Conservation (phyloP, 108 stramenopile species). For the Stephanodiscus minutulus region DNA sequence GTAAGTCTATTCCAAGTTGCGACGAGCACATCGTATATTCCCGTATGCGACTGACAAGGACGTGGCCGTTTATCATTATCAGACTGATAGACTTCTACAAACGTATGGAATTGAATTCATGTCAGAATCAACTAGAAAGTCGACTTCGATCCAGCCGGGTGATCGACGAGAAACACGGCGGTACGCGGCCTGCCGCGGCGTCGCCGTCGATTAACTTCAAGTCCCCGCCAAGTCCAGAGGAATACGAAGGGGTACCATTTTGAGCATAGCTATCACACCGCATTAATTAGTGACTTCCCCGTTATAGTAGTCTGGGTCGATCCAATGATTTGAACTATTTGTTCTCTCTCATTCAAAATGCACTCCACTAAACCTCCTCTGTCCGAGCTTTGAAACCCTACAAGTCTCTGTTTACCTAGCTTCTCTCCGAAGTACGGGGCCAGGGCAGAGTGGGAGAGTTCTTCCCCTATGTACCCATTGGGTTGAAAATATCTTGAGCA, state of each 20-base stretch:
- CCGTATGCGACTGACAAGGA: not conserved
- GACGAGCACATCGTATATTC: not conserved
- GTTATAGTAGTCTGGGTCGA: slow-evolving; percentile 55
- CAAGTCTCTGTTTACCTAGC: slow-evolving; percentile 64
- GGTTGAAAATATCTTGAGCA: slow-evolving; percentile 92
- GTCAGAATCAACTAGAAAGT: slow-evolving; percentile 41
- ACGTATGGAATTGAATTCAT: slow-evolving; percentile 33
- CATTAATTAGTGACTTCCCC: slow-evolving; percentile 6
- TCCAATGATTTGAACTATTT: slow-evolving; percentile 54
- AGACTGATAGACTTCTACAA: slow-evolving; percentile 38
- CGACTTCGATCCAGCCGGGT: slow-evolving; percentile 38
- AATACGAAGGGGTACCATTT: slow-evolving; percentile 66
- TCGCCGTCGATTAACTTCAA: slow-evolving; percentile 43
- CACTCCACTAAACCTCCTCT: slow-evolving; percentile 85
- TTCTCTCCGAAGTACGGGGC: slow-evolving; percentile 86
- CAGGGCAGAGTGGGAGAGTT: slow-evolving; percentile 92
- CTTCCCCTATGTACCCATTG: slow-evolving; percentile 92
- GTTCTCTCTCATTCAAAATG: slow-evolving; percentile 47
- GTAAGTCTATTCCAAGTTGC: slow-evolving; percentile 10
- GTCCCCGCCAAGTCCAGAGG: slow-evolving; percentile 57
- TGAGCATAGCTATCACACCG: slow-evolving; percentile 10
- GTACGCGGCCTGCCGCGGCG: no score
- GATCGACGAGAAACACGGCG: no score
- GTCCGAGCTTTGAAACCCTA: slow-evolving; percentile 81
- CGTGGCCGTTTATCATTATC: not conserved